Conservation (phyloP, 2,329 filamentous ascomycete species). For the Clonostachys sp. region DNA sequence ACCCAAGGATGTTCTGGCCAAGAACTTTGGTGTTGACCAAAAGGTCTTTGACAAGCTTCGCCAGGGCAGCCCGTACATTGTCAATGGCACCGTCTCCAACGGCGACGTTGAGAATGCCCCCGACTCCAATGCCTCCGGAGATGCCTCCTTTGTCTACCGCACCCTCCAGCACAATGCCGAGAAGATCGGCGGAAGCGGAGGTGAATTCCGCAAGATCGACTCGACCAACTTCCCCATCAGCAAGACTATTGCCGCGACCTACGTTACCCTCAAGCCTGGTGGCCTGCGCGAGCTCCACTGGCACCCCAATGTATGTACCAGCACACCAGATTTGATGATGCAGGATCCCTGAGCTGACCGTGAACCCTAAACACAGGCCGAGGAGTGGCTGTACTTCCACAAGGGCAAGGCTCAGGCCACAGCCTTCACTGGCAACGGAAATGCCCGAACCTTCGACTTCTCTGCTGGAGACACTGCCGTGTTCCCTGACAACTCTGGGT, state of each 20-base stretch:
- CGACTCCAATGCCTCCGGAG: conserved; percentile 43
- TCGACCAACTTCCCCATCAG: conserved; percentile 62
- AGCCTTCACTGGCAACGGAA: conserved; percentile 57
- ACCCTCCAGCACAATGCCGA: conserved; percentile 50
- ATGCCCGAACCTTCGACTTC: conserved; percentile 64
- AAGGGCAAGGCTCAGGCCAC: conserved; percentile 56
- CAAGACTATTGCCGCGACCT: conserved; percentile 60
- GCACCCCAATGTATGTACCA: conserved; percentile 58
- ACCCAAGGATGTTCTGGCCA: conserved; percentile 56
- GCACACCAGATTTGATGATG: neutral
- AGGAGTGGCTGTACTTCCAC: conserved; percentile 71
- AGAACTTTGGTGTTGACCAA: conserved; percentile 62
- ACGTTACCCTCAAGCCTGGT: conserved; percentile 59
- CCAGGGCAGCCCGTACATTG: conserved; percentile 54
- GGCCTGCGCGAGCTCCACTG: conserved; percentile 64
- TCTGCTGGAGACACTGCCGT: conserved; percentile 62
- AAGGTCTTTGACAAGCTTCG: conserved; percentile 57
- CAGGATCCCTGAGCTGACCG: neutral
- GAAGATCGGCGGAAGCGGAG: conserved; percentile 55
- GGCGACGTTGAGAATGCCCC: conserved; percentile 28
- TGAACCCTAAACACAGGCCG: conserved; percentile 34
- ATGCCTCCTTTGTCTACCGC: conserved; percentile 59
- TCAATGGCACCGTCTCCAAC: conserved; percentile 47
- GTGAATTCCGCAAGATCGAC: conserved; percentile 60
- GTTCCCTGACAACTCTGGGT: conserved; percentile 61